Evolutionary conservation across 768 basidiomycete genomes (phyloP).

Genomic region (Butyriboletus loyo): DNA sequence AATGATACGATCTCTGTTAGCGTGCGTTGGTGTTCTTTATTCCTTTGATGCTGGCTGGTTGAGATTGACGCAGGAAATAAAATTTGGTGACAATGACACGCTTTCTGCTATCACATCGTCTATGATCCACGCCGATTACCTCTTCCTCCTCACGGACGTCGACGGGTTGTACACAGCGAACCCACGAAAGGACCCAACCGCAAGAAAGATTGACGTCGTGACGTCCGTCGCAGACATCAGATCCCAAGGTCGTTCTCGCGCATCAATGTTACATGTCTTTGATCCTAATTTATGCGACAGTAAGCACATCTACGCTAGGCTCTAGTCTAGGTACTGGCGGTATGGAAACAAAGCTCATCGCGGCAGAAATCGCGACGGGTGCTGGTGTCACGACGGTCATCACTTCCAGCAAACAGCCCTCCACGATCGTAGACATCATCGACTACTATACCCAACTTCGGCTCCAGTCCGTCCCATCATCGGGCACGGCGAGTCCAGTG

Average conservation of each 20-base stretch:
- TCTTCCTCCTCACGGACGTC: slow-evolving; percentile 95
- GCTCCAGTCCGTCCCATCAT: slow-evolving; percentile 36
- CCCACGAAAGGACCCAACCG: slow-evolving; percentile 84
- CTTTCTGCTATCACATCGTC: slow-evolving; percentile 95
- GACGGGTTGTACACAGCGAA: slow-evolving; percentile 95
- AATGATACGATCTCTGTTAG: slow-evolving; percentile 98
- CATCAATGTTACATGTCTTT: background rate
- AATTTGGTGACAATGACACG: slow-evolving; percentile 99
- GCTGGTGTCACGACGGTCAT: slow-evolving; percentile 94
- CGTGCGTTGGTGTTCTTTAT: slow-evolving; percentile 46
- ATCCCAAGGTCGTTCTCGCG: slow-evolving; percentile 56
- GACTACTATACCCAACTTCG: slow-evolving; percentile 60
- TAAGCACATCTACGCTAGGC: slow-evolving; percentile 89
- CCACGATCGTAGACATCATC: slow-evolving; percentile 76
- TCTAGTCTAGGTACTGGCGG: slow-evolving; percentile 95
- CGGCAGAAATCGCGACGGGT: slow-evolving; percentile 94
- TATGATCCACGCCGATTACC: slow-evolving; percentile 97
- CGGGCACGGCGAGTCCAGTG: slow-evolving; percentile 27
- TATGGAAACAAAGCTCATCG: slow-evolving; percentile 99
- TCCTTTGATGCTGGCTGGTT: background rate
- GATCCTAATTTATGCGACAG: slow-evolving; percentile 37
- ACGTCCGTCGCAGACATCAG: slow-evolving; percentile 80
- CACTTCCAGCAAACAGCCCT: slow-evolving; percentile 76
- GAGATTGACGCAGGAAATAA: slow-evolving; percentile 76
- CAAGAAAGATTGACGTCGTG: slow-evolving; percentile 79